Percentiles rank a stretch among this genome's conserved stretches.
These are phyloP conservation scores for Mariannaea sp. DNA, from an alignment of 2,329 filamentous ascomycete species.

Conservation along the genomic window DNA sequence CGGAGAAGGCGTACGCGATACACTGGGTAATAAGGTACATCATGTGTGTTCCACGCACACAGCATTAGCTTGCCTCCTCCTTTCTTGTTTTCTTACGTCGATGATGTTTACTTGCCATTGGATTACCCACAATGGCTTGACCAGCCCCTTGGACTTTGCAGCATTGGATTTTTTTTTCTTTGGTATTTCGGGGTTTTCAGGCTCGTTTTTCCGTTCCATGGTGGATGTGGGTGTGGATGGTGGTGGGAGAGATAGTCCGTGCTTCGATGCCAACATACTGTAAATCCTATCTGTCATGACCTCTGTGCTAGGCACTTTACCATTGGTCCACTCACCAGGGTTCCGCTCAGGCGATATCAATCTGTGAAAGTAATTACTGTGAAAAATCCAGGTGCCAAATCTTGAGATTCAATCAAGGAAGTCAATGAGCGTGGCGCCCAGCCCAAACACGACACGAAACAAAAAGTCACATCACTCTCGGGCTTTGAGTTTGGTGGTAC, in stretches of 20 bases:
- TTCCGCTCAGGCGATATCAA: constrained; percentile 30
- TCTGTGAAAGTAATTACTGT: background rate
- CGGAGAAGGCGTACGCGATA: too few species aligned
- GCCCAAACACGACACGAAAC: background rate
- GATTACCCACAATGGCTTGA: too few species aligned
- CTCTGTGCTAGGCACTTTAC: constrained; percentile 6
- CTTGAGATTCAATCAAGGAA: constrained; percentile 3
- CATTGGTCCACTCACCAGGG: constrained; percentile 28
- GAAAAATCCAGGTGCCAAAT: constrained; percentile 11
- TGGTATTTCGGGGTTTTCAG: too few species aligned
- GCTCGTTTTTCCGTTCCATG: too few species aligned
- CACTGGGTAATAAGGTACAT: too few species aligned
- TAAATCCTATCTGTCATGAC: constrained; percentile 35
- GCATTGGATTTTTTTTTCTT: too few species aligned
- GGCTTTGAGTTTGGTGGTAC: too few species aligned
- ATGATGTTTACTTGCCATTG: too few species aligned
- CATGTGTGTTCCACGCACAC: too few species aligned
- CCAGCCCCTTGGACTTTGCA: too few species aligned
- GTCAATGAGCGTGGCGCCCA: constrained; percentile 10
- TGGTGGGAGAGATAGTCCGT: constrained; percentile 25
- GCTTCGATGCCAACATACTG: constrained; percentile 13
- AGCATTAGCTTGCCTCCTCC: too few species aligned
- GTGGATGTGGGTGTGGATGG: constrained; percentile 19
- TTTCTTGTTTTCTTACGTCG: too few species aligned
- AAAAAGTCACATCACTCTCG: background rate